Evolutionary conservation across 1,284 basidiomycete genomes (phyloP).

Genomic region (Xerocomus tenax): DNA sequence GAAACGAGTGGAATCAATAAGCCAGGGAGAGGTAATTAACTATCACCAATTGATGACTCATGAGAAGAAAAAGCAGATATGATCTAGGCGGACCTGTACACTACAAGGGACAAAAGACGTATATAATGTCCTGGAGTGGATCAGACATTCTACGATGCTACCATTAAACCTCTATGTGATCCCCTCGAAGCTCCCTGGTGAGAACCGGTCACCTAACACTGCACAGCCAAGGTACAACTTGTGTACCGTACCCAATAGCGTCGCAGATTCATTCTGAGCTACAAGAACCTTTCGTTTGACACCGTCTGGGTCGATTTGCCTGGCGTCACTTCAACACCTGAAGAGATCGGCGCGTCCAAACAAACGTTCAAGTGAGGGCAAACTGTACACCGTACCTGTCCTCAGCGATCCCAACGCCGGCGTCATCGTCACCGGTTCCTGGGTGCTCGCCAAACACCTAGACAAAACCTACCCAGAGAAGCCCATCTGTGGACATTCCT

Average conservation of each 20-base stretch:
- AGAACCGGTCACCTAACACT: constrained; percentile 21
- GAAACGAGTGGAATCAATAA: neutral
- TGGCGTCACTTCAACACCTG: constrained; percentile 25
- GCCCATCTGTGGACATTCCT: constrained; percentile 20
- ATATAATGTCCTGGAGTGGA: neutral
- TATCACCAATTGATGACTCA: neutral
- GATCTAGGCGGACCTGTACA: neutral
- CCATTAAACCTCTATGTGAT: constrained; percentile 25
- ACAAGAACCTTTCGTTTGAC: constrained; percentile 28
- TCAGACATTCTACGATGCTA: constrained; percentile 12
- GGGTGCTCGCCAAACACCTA: constrained; percentile 37
- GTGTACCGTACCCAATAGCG: neutral
- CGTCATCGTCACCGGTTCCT: constrained; percentile 32
- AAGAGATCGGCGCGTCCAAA: constrained; percentile 24
- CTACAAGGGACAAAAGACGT: constrained; percentile 1
- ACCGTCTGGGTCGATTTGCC: constrained; percentile 27
- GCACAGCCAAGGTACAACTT: constrained; percentile 21
- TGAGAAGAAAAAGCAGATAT: neutral
- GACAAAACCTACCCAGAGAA: constrained; percentile 38
- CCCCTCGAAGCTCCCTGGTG: constrained; percentile 21
- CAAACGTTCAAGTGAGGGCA: constrained; percentile 11
- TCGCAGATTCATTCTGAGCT: constrained; percentile 24
- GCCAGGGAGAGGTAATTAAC: too few relatives aligned
- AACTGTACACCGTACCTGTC: constrained; percentile 30
- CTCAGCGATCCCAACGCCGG: constrained; percentile 29